A percentile compares a stretch with the other conserved stretches of the same genome.
Evolutionary conservation across 1,284 basidiomycete species (phyloP).

Genomic region (Thelephora terrestris): DNA sequence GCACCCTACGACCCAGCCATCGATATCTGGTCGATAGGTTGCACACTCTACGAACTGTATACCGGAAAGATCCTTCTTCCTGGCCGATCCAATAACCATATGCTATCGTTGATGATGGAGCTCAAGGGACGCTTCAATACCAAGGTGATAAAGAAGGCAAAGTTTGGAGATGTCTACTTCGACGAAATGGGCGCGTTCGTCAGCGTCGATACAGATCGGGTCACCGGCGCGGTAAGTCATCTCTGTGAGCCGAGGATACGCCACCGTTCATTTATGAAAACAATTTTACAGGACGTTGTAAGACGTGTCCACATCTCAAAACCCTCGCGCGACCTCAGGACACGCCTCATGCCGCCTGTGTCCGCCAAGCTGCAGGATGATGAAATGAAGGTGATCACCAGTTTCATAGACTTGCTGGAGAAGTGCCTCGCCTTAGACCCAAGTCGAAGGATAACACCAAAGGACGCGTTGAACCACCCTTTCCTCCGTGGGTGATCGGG

Average conservation of each 20-base stretch:
- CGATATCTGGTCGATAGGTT: slow-evolving; percentile 96
- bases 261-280: not conserved
- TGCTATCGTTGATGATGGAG: slow-evolving; percentile 96
- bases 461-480: slow-evolving; percentile 81
- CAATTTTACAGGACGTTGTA: slow-evolving; percentile 55
- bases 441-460: slow-evolving; percentile 72
- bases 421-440: slow-evolving; percentile 92
- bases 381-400: slow-evolving; percentile 74
- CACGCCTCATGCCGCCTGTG: slow-evolving; percentile 72
- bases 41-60: slow-evolving; percentile 95
- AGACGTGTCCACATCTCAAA: slow-evolving; percentile 82
- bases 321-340: slow-evolving; percentile 71
- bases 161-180: slow-evolving; percentile 89
- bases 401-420: slow-evolving; percentile 88
- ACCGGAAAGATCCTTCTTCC: slow-evolving; percentile 99
- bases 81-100: slow-evolving; percentile 95
- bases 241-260: slow-evolving; percentile 2
- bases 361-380: slow-evolving; percentile 79
- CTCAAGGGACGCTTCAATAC: slow-evolving; percentile 89
- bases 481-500: slow-evolving; percentile 61
- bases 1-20: slow-evolving; percentile 90
- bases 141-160: slow-evolving; percentile 91
- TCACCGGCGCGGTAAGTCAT: slow-evolving; percentile 67
- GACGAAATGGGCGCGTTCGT: slow-evolving; percentile 83
- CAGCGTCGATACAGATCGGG: slow-evolving; percentile 74